Evolutionary conservation across 2,329 filamentous ascomycete species (phyloP), one percentile per base, ranked within the genome.

Genomic region (Cercospora sp.): DNA sequence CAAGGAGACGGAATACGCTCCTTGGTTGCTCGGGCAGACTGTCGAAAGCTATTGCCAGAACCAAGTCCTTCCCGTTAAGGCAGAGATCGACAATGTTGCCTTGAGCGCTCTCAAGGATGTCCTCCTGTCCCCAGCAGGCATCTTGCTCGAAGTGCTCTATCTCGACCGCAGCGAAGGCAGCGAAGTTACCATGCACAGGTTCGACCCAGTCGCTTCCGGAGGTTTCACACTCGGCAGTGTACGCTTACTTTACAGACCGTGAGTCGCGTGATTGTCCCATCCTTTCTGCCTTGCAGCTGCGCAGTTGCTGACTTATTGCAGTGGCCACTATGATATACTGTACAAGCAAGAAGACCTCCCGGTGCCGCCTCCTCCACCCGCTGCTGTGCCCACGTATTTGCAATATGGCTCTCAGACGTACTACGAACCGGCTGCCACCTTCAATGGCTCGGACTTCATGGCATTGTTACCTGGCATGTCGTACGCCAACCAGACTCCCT

Each of bases 11-110:
- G 83, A 86, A 37, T 97, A 93, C 76, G 84, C 89, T 72, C 87
- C 88, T 7, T 98, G 93, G 77, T 85, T 97, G 28, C 81, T 83
- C 5, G 86, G 88, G 63, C 83, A 82, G 61, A 82, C 84, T 2
- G 82, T 95, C 40, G 85, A 88, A 13, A 84, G 88, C 26, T 94
- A 95, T 79, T 92, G 91, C 77, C 79, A 85, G 45, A 85, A 86
- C 13, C 86, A 86, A 68, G 89, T 98, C 71, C 90, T 97, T 77
- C 88, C 91, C 0, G 85, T 90, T 16, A 87, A 90, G 73, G 88
- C 89, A 61, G 94, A 98, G 81, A 97, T 98, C 70, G 95, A 99
- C 74, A 89, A 97, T 74, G 83, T 97, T n/a, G 92, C 92, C 53
- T 85, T 98, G 70, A 88, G 88, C 68, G 88, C 92, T 2, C 83